Percentiles rank a stretch among this genome's conserved stretches.
These are phyloP conservation scores for Hericium erinaceus DNA, from an alignment of 768 basidiomycete species.

Conservation along the genomic window DNA sequence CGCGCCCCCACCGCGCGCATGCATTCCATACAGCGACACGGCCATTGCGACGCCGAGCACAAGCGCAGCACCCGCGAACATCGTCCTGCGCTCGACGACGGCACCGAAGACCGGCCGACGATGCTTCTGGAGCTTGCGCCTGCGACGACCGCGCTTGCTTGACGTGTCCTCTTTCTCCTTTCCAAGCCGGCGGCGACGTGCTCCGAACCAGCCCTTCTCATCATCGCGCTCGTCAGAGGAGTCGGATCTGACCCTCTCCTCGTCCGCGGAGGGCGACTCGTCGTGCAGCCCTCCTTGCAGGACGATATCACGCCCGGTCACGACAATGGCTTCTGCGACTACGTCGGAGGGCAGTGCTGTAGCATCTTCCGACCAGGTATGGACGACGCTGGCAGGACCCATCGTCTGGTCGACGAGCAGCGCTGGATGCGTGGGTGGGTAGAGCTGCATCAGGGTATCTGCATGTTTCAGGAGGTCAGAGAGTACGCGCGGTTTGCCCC, in stretches of 20 bases:
- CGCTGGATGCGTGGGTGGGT: slow-evolving; percentile 50
- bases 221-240: not conserved
- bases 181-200: not conserved
- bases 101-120: slow-evolving; percentile 17
- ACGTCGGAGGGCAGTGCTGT: slow-evolving; percentile 38
- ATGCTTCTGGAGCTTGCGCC: not conserved
- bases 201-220: not conserved
- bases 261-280: slow-evolving; percentile 1
- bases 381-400: slow-evolving; percentile 70
- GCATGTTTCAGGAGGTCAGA: slow-evolving; percentile 44
- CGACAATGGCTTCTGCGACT: slow-evolving; percentile 54
- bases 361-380: slow-evolving; percentile 57
- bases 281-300: slow-evolving; percentile 26
- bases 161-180: slow-evolving; percentile 7
- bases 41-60: slow-evolving; percentile 67
- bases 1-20: slow-evolving; percentile 1
- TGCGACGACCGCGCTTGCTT: slow-evolving; percentile 7
- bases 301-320: slow-evolving; percentile 45
- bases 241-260: not conserved
- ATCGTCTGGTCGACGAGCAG: slow-evolving; percentile 51
- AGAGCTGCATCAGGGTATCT: slow-evolving; percentile 47
- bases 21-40: slow-evolving; percentile 28
- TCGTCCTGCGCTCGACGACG: slow-evolving; percentile 19
- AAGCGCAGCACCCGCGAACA: slow-evolving; percentile 59
- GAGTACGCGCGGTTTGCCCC: slow-evolving; percentile 20